These are phyloP conservation scores for Saccharata proteae DNA, from an alignment of 2,329 filamentous ascomycete species.

Conservation along the genomic window DNA sequence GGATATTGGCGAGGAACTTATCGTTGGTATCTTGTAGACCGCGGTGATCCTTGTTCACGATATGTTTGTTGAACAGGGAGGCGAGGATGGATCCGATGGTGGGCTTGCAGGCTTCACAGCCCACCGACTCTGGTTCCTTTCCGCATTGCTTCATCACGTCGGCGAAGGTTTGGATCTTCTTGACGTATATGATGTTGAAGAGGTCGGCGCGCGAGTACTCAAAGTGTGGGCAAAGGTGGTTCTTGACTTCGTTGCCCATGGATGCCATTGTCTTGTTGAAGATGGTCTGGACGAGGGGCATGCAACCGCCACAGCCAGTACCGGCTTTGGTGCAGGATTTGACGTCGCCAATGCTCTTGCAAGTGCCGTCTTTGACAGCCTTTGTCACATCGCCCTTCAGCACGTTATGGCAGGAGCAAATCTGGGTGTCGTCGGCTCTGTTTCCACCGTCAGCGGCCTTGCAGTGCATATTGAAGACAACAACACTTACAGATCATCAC, in stretches of 20 bases:
- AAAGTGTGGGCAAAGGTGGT: conserved; percentile 77
- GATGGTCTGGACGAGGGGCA: conserved; percentile 78
- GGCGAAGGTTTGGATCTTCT: conserved; percentile 57
- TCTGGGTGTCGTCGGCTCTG: conserved; percentile 67
- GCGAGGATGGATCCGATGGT: conserved; percentile 69
- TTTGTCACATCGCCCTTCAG: conserved; percentile 69
- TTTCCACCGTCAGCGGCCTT: conserved; percentile 10
- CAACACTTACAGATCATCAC: conserved; percentile 52
- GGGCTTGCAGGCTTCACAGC: conserved; percentile 81
- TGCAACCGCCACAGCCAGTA: conserved; percentile 79
- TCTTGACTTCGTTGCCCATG: conserved; percentile 79
- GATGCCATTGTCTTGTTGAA: conserved; percentile 80
- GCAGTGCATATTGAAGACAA: background rate
- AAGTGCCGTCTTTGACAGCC: conserved; percentile 62
- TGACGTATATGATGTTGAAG: conserved; percentile 81
- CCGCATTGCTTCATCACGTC: conserved; percentile 72
- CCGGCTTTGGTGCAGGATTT: conserved; percentile 88
- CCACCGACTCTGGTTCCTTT: conserved; percentile 57
- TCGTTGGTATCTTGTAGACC: conserved; percentile 88
- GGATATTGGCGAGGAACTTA: conserved; percentile 76
- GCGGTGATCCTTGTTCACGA: conserved; percentile 58
- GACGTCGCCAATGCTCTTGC: conserved; percentile 69
- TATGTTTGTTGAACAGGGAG: conserved; percentile 70
- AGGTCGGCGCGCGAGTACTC: conserved; percentile 72
- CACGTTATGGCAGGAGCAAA: conserved; percentile 90